Evolutionary conservation across 2,329 filamentous ascomycete species (phyloP).

Genomic region (Xylariaceae sp.): DNA sequence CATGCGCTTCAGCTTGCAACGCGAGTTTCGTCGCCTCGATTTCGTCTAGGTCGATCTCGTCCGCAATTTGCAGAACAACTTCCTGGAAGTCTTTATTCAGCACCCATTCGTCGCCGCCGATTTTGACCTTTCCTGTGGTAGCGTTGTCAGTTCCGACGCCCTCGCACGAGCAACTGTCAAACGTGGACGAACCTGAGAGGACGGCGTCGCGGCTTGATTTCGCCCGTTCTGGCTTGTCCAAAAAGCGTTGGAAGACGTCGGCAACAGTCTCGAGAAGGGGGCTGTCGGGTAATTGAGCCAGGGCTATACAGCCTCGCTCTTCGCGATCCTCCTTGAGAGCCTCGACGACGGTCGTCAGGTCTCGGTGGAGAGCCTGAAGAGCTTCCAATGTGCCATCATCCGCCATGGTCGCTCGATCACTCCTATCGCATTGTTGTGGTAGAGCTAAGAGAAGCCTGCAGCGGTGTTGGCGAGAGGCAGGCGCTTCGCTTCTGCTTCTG

Average conservation of each 20-base stretch:
- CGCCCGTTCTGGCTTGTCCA: conserved; percentile 71
- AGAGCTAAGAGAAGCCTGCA: conserved; percentile 5
- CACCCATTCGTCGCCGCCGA: conserved; percentile 68
- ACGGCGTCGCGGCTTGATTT: conserved; percentile 69
- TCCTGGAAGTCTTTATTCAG: conserved; percentile 88
- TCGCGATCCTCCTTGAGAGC: conserved; percentile 56
- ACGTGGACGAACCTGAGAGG: conserved; percentile 58
- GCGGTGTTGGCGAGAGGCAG: background rate
- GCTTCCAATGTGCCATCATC: conserved; percentile 67
- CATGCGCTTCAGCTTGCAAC: conserved; percentile 65
- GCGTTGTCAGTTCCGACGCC: conserved; percentile 6
- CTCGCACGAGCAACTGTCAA: no score
- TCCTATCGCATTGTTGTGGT: conserved; percentile 42
- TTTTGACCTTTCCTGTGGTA: conserved; percentile 62
- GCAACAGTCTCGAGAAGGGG: conserved; percentile 56
- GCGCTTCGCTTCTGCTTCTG: background rate
- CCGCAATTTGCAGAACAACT: conserved; percentile 72
- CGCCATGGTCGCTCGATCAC: conserved; percentile 52
- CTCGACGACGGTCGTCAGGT: conserved; percentile 72
- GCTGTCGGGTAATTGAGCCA: conserved; percentile 20
- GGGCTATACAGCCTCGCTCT: conserved; percentile 55
- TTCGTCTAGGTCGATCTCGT: conserved; percentile 88
- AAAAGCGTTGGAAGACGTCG: conserved; percentile 61
- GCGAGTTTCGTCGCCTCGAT: conserved; percentile 73
- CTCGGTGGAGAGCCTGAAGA: conserved; percentile 79